Evolutionary conservation across 2,329 filamentous ascomycete species (phyloP).

Genomic region (Zalaria sp.): DNA sequence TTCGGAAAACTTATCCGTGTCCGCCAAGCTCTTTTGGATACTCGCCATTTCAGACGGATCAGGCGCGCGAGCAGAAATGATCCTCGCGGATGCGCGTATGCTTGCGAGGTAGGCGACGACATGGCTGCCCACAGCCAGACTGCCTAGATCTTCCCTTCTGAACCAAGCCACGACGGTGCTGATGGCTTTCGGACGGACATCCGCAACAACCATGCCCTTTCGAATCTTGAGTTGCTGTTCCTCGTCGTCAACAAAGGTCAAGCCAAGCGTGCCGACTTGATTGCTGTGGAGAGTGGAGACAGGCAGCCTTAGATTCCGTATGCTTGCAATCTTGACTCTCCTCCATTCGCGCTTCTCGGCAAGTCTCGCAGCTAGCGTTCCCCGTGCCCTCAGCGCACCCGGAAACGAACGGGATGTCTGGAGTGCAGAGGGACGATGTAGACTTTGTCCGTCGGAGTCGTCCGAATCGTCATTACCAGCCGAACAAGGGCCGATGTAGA

Average conservation of each 20-base stretch:
- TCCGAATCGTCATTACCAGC: slow-evolving; percentile 19
- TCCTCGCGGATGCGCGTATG: slow-evolving; percentile 65
- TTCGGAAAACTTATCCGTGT: slow-evolving; percentile 31
- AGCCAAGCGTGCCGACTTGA: slow-evolving; percentile 80
- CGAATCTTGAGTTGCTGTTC: slow-evolving; percentile 27
- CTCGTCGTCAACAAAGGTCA: slow-evolving; percentile 44
- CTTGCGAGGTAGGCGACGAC: slow-evolving; percentile 82
- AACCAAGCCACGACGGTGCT: slow-evolving; percentile 51
- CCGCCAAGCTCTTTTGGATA: slow-evolving; percentile 12
- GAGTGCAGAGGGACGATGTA: slow-evolving; percentile 14
- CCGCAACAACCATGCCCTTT: slow-evolving; percentile 72
- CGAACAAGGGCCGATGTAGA: slow-evolving; percentile 61
- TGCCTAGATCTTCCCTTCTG: slow-evolving; percentile 44
- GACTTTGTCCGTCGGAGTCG: slow-evolving; percentile 18
- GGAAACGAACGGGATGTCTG: slow-evolving; percentile 33
- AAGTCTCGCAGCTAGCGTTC: slow-evolving; percentile 5
- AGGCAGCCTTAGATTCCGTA: slow-evolving; percentile 75
- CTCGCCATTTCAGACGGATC: slow-evolving; percentile 19
- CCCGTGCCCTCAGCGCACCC: slow-evolving; percentile 22
- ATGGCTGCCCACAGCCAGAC: slow-evolving; percentile 51
- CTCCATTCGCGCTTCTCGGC: slow-evolving; percentile 55
- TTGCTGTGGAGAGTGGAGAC: slow-evolving; percentile 62
- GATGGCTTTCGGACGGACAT: slow-evolving; percentile 40
- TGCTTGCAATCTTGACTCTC: slow-evolving; percentile 64
- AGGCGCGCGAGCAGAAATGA: slow-evolving; percentile 34